These are phyloP conservation scores for Teunomyces gatunensis DNA, from an alignment of 805 yeast genomes.

Conservation along the genomic window DNA sequence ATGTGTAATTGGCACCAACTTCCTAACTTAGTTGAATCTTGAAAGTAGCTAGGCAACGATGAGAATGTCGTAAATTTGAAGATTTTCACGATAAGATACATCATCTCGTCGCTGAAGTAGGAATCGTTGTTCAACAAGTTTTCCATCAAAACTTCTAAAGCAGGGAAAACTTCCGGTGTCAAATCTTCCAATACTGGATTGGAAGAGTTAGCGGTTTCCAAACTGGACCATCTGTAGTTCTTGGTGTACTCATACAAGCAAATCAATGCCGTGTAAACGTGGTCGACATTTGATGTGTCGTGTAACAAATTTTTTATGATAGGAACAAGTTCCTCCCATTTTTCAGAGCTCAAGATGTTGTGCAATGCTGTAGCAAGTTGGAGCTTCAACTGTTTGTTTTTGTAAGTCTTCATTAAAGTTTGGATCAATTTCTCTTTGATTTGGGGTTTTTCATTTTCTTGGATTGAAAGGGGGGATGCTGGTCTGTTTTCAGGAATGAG, in stretches of 20 bases:
- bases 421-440: conserved; percentile 38
- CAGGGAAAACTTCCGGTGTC: conserved; percentile 34
- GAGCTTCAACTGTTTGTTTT: conserved; percentile 43
- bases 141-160: conserved; percentile 30
- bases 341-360: conserved; percentile 48
- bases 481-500: conserved; percentile 29
- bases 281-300: conserved; percentile 35
- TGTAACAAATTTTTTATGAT: conserved; percentile 42
- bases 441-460: conserved; percentile 31
- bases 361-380: conserved; percentile 59
- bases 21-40: conserved; percentile 34
- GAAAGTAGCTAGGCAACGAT: conserved; percentile 36
- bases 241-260: conserved; percentile 41
- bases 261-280: conserved; percentile 39
- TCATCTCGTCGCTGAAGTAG: conserved; percentile 28
- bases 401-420: conserved; percentile 40
- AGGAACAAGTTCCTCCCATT: conserved; percentile 43
- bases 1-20: conserved; percentile 42
- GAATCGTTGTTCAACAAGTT: conserved; percentile 24
- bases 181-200: conserved; percentile 43
- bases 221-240: conserved; percentile 38
- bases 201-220: conserved; percentile 40
- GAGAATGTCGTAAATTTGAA: conserved; percentile 42
- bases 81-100: conserved; percentile 38
- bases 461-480: conserved; percentile 22